phyloP scores from a whole-genome alignment of 2,329 filamentous ascomycete genomes.

The Calonectria pseudoreteaudii region DNA sequence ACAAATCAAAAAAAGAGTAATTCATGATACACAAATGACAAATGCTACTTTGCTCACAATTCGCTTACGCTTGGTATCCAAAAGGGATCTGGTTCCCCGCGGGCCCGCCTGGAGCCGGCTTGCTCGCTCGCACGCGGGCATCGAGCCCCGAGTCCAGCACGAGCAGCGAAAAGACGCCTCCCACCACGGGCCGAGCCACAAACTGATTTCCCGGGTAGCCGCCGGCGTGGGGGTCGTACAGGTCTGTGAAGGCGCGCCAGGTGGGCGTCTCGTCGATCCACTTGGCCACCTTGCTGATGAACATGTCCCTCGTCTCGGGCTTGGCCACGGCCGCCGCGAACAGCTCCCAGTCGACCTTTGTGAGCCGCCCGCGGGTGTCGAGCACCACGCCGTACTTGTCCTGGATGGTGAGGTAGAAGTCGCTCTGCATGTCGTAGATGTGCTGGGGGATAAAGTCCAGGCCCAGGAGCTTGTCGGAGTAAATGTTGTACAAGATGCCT shows the following conservation, averaged over 20 bases:
- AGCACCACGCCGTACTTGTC: slow-evolving; percentile 85
- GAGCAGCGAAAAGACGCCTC: slow-evolving; percentile 80
- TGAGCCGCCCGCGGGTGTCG: slow-evolving; percentile 83
- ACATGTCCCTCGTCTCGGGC: slow-evolving; percentile 69
- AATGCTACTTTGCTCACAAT: background rate
- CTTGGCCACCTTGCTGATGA: slow-evolving; percentile 75
- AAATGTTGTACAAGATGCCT: slow-evolving; percentile 80
- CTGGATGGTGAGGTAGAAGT: slow-evolving; percentile 79
- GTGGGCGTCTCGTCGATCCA: slow-evolving; percentile 83
- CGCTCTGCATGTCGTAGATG: slow-evolving; percentile 82
- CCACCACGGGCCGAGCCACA: slow-evolving; percentile 82
- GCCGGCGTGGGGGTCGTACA: slow-evolving; percentile 79
- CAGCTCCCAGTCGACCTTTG: slow-evolving; percentile 90
- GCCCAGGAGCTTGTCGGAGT: slow-evolving; percentile 80
- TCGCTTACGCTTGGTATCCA: background rate
- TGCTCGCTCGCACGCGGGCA: background rate
- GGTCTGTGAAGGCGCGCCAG: slow-evolving; percentile 79
- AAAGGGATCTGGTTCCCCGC: background rate
- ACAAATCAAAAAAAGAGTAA: no score
- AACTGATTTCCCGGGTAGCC: slow-evolving; percentile 76
- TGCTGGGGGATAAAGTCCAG: slow-evolving; percentile 80
- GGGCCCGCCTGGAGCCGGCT: background rate
- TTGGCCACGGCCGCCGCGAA: slow-evolving; percentile 83
- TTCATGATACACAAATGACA: background rate
- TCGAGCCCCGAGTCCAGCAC: background rate